A percentile compares a stretch with the other conserved stretches of the same genome.
These are phyloP conservation scores for Viola pubescens DNA, from an alignment of 441 rosid genomes.

Conservation along the genomic window DNA sequence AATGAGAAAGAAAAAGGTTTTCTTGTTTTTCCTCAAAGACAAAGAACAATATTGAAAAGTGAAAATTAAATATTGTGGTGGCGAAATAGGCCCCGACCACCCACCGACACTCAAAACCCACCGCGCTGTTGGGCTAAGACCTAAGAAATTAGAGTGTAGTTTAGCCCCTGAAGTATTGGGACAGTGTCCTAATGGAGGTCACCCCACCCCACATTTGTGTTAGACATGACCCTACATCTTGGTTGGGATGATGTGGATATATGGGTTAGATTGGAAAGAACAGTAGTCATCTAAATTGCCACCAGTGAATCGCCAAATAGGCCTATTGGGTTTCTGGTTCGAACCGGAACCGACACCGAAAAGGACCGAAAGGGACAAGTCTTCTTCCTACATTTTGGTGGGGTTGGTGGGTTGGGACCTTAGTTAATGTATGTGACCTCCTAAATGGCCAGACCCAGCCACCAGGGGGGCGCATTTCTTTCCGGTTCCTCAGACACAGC, in stretches of 20 bases:
- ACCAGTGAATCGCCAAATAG: slow-evolving; percentile 6
- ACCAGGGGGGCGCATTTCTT: neutral
- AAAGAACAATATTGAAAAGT: neutral
- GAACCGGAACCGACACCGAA: slow-evolving; percentile 32
- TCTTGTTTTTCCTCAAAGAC: neutral
- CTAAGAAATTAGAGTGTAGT: neutral
- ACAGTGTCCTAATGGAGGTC: slow-evolving; percentile 29
- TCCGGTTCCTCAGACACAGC: slow-evolving; percentile 19
- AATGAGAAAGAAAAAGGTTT: slow-evolving; percentile 8
- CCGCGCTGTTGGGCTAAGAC: neutral
- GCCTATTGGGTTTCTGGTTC: slow-evolving; percentile 17
- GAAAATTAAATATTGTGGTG: no score
- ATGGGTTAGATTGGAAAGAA: slow-evolving; percentile 14
- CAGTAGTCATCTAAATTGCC: slow-evolving; percentile 7
- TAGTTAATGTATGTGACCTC: neutral
- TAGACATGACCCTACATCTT: slow-evolving; percentile 37
- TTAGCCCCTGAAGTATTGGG: slow-evolving; percentile 33
- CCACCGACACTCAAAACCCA: slow-evolving; percentile 39
- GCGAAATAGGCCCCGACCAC: slow-evolving; percentile 25
- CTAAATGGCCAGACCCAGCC: no score
- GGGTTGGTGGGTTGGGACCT: neutral
- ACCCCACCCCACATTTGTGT: slow-evolving; percentile 33
- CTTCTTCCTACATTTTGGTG: slow-evolving; percentile 6
- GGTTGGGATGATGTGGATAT: slow-evolving; percentile 43
- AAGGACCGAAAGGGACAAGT: neutral